phyloP scores from a whole-genome alignment of 169 alveolate species.

The Plasmodium inui region DNA sequence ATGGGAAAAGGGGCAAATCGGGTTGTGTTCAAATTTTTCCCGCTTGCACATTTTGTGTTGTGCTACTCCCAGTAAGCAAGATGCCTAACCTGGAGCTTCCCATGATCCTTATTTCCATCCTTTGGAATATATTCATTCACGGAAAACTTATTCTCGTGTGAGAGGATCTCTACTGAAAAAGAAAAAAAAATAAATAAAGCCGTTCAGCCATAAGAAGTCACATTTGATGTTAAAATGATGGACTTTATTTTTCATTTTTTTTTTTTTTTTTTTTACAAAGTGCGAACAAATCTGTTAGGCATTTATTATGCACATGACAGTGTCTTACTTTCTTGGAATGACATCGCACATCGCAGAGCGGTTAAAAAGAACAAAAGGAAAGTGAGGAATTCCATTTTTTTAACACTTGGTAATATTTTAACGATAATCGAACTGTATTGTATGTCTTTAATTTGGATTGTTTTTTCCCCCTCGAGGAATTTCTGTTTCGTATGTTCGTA shows the following conservation, averaged over 20 bases:
- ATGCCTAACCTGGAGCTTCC: conserved; percentile 17
- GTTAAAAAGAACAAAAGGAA: conserved; percentile 16
- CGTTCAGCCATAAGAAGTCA: background rate
- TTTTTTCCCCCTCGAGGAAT: background rate
- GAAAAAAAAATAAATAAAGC: background rate
- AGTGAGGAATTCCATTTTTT: conserved; percentile 25
- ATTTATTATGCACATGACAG: background rate
- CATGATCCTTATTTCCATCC: background rate
- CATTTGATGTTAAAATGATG: background rate
- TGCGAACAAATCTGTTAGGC: background rate
- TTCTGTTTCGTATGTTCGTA: background rate
- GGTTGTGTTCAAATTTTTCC: background rate
- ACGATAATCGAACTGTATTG: background rate
- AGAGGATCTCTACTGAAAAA: conserved; percentile 1
- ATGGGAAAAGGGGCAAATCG: background rate
- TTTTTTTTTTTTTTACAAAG: conserved; percentile 9
- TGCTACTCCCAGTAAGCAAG: background rate
- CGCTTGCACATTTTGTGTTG: background rate
- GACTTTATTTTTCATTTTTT: background rate
- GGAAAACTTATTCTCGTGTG: conserved; percentile 12
- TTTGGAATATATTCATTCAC: conserved; percentile 7
- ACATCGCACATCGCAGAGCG: conserved; percentile 14
- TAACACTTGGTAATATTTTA: background rate
- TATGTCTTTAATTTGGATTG: background rate
- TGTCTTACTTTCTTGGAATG: conserved; percentile 32